phyloP scores from a whole-genome alignment of 176 grass and related monocot genomes.

The Calamus simplicifolius region DNA sequence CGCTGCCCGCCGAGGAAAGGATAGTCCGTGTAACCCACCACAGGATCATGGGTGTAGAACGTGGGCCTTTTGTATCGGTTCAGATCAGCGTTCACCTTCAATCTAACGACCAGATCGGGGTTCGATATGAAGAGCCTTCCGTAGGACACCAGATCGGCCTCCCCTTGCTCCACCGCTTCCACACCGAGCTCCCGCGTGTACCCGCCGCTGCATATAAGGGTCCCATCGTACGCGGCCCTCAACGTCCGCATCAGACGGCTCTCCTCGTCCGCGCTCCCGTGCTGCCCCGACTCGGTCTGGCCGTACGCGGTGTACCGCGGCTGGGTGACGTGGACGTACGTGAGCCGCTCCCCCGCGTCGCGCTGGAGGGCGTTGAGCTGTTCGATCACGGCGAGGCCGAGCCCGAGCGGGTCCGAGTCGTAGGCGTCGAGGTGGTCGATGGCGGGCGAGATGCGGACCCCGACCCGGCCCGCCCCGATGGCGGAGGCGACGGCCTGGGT shows the following conservation, averaged over 20 bases:
- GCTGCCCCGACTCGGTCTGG: constrained; percentile 74
- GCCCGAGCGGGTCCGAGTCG: constrained; percentile 59
- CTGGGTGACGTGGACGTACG: constrained; percentile 94
- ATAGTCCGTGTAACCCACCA: constrained; percentile 95
- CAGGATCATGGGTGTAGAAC: constrained; percentile 78
- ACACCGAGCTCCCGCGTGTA: constrained; percentile 75
- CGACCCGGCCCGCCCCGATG: constrained; percentile 52
- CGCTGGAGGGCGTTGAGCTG: constrained; percentile 54
- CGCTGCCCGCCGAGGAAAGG: constrained; percentile 48
- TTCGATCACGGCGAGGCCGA: constrained; percentile 60
- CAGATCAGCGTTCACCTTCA: constrained; percentile 39
- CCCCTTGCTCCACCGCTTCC: constrained; percentile 55
- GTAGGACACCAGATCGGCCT: constrained; percentile 77
- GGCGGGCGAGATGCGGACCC: constrained; percentile 73
- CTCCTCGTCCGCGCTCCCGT: constrained; percentile 84
- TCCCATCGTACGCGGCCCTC: constrained; percentile 46
- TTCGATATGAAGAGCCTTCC: constrained; percentile 84
- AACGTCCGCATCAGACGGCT: constrained; percentile 51
- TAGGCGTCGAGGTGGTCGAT: constrained; percentile 89
- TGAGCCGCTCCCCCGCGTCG: constrained; percentile 36
- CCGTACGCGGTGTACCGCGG: constrained; percentile 76
- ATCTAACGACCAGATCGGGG: constrained; percentile 75
- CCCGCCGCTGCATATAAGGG: constrained; percentile 83
- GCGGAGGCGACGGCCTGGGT: constrained; percentile 49
- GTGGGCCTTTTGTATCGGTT: constrained; percentile 64